phyloP scores from a whole-genome alignment of 108 stramenopile genomes.

The Skeletonema potamos region DNA sequence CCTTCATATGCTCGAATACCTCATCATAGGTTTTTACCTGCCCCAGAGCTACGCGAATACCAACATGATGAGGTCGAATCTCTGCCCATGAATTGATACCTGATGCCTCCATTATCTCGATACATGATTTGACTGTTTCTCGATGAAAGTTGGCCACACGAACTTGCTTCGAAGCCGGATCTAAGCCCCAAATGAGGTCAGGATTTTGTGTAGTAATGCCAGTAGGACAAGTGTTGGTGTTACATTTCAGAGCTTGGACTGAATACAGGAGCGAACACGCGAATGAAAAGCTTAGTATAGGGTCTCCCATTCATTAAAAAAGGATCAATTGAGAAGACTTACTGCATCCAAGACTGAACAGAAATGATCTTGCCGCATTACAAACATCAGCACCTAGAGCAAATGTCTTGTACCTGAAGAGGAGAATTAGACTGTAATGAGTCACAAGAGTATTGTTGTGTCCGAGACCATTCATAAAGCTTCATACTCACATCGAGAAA shows the following conservation, averaged over 20 bases:
- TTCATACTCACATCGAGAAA: slow-evolving; percentile 55
- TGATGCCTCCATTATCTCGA: slow-evolving; percentile 76
- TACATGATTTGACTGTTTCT: slow-evolving; percentile 67
- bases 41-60: slow-evolving; percentile 41
- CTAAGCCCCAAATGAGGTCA: slow-evolving; percentile 60
- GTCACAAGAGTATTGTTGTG: not conserved
- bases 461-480: not conserved
- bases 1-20: slow-evolving; percentile 51
- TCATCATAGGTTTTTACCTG: slow-evolving; percentile 35
- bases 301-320: no score
- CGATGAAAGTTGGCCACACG: slow-evolving; percentile 77
- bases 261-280: no score
- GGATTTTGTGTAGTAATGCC: slow-evolving; percentile 83
- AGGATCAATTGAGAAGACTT: no score
- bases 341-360: slow-evolving; percentile 81
- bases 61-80: slow-evolving; percentile 39
- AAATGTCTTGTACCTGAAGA: slow-evolving; percentile 42
- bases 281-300: no score
- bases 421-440: not conserved
- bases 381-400: slow-evolving; percentile 84
- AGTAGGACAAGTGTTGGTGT: slow-evolving; percentile 89
- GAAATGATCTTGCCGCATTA: slow-evolving; percentile 81
- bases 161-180: slow-evolving; percentile 54
- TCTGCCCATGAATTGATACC: slow-evolving; percentile 49
- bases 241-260: slow-evolving; percentile 88